Evolutionary conservation across 257 asterid genomes (phyloP).

Genomic region (Nyctanthes arbortristis): DNA sequence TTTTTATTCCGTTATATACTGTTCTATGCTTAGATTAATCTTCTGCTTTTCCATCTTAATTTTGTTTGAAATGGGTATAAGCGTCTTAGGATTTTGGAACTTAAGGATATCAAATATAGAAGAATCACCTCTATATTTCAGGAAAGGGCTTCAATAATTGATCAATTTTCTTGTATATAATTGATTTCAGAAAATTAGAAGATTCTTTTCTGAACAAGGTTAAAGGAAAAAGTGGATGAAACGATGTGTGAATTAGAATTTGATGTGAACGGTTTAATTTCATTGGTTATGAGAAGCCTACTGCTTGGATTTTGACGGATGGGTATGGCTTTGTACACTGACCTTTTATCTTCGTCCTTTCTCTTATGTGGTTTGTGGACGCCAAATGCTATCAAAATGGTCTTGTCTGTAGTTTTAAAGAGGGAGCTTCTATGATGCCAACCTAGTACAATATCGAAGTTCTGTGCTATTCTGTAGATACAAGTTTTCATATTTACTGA

Average conservation of each 20-base stretch:
- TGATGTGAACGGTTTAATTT: not conserved
- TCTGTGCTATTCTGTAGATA: not conserved
- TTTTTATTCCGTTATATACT: not conserved
- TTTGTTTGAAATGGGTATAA: not conserved
- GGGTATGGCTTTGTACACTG: not conserved
- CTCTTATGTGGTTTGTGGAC: not conserved
- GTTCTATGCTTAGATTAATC: not conserved
- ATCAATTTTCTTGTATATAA: not conserved
- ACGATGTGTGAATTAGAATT: not conserved
- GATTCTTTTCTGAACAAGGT: not conserved
- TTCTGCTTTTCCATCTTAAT: not conserved
- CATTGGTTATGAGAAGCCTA: not conserved
- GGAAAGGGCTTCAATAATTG: not conserved
- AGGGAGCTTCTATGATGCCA: not conserved
- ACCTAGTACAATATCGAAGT: not conserved
- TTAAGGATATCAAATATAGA: not conserved
- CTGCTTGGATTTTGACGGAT: not conserved
- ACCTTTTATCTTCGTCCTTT: not conserved
- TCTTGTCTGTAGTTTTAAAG: not conserved
- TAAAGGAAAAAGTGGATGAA: not conserved
- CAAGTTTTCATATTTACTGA: too few relatives aligned
- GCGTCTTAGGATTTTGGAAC: not conserved
- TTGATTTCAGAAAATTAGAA: not conserved
- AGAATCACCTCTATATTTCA: not conserved
- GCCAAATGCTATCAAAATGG: not conserved